Conservation (phyloP, 2,329 filamentous ascomycete genomes). For the Sporothrix mexicana region DNA sequence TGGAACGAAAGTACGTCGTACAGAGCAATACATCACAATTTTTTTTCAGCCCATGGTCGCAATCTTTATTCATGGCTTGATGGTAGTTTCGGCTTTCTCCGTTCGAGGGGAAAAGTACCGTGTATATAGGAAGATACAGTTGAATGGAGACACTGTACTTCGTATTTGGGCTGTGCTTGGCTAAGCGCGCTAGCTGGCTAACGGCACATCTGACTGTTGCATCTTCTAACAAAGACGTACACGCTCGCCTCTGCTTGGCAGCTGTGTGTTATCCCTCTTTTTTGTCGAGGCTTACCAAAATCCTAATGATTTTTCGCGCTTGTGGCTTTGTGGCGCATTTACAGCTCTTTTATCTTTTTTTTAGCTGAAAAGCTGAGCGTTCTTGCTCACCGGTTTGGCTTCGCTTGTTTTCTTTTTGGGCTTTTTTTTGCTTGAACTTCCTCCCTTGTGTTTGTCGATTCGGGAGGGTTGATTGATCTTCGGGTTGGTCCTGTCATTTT, state of each 20-base stretch:
- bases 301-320: background rate
- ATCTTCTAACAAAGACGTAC: background rate
- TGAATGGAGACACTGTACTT: no score
- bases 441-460: background rate
- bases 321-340: slow-evolving; percentile 15
- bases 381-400: background rate
- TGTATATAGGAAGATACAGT: background rate
- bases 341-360: background rate
- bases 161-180: no score
- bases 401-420: background rate
- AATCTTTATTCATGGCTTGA: background rate
- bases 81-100: background rate
- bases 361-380: background rate
- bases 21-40: background rate
- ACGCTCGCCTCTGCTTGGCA: background rate
- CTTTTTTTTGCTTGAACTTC: background rate
- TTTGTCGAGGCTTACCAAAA: background rate
- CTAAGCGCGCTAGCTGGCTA: no score
- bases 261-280: background rate
- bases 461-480: no score
- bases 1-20: no score
- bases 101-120: background rate
- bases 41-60: background rate
- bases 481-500: no score
- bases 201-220: background rate